Percentiles rank a stretch among this genome's conserved stretches.
Conservation (phyloP, 1,284 basidiomycete genomes). For the Cutaneotrichosporon cavernicola region DNA sequence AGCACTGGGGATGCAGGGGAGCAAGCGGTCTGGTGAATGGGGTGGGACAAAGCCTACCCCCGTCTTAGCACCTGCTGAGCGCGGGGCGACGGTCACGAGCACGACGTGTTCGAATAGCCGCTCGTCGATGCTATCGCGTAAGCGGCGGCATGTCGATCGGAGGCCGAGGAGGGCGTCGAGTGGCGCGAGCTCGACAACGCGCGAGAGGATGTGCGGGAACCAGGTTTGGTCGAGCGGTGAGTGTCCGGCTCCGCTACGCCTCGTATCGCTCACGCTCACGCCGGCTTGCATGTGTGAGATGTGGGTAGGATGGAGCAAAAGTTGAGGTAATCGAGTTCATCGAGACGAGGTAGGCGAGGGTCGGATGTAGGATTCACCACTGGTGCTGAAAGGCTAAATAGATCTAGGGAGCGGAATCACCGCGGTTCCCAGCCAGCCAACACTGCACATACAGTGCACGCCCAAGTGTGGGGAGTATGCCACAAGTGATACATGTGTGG, state of each 20-base stretch:
- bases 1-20: not conserved
- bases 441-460: not conserved
- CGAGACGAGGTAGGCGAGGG: not conserved
- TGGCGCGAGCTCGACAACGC: conserved; percentile 5
- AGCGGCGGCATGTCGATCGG: not conserved
- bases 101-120: conserved; percentile 4
- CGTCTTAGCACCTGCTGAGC: not conserved
- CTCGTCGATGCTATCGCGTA: conserved; percentile 1
- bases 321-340: not conserved
- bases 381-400: no score
- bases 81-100: not conserved
- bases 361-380: no score
- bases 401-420: no score
- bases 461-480: not conserved
- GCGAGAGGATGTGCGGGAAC: conserved; percentile 17
- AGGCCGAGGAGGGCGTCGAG: conserved; percentile 1
- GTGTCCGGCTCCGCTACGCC: not conserved
- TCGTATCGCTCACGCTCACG: not conserved
- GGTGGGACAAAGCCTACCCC: not conserved
- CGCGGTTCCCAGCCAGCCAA: no score
- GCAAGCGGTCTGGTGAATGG: not conserved
- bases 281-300: not conserved
- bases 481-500: no score
- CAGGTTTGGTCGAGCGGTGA: conserved; percentile 4
- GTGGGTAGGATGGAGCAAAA: not conserved